Conservation (phyloP, 2,329 filamentous ascomycete genomes). For the Mycosphaerella sp. region DNA sequence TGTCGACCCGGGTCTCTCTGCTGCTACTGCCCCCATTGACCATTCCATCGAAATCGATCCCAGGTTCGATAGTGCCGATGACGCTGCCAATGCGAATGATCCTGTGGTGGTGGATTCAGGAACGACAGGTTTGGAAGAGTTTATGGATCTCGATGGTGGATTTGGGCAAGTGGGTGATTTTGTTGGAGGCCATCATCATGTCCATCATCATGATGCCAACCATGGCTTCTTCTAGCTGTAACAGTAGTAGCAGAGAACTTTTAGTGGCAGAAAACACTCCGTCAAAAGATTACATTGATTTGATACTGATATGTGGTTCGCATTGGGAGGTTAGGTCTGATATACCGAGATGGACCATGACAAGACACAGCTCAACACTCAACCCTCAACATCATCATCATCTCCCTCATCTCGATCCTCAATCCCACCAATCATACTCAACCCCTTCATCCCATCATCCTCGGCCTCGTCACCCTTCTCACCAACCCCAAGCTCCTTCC, state of each 20-base stretch:
- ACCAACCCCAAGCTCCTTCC: neutral
- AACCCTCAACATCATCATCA: conserved; percentile 33
- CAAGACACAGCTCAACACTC: neutral
- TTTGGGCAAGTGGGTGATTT: conserved; percentile 26
- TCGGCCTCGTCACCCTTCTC: neutral
- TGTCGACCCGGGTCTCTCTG: conserved; percentile 18
- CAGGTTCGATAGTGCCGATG: conserved; percentile 30
- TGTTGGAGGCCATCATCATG: conserved; percentile 14
- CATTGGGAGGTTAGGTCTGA: too few species aligned
- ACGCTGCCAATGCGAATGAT: conserved; percentile 6
- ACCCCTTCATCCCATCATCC: conserved; percentile 36
- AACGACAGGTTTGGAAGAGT: conserved; percentile 34
- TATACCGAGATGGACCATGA: too few species aligned
- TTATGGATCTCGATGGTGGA: conserved; percentile 39
- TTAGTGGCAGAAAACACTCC: too few species aligned
- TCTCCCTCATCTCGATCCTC: conserved; percentile 44
- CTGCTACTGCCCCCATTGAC: neutral
- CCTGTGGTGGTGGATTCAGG: neutral
- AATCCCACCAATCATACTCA: conserved; percentile 42
- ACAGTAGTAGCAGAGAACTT: neutral
- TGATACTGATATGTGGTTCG: too few species aligned
- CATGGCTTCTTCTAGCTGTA: conserved; percentile 7
- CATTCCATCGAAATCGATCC: conserved; percentile 28
- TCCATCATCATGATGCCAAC: neutral
- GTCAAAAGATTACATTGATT: neutral